Evolutionary conservation across 768 basidiomycete species (phyloP), one percentile per base, ranked within the genome.

Genomic region (Collybia sp.): DNA sequence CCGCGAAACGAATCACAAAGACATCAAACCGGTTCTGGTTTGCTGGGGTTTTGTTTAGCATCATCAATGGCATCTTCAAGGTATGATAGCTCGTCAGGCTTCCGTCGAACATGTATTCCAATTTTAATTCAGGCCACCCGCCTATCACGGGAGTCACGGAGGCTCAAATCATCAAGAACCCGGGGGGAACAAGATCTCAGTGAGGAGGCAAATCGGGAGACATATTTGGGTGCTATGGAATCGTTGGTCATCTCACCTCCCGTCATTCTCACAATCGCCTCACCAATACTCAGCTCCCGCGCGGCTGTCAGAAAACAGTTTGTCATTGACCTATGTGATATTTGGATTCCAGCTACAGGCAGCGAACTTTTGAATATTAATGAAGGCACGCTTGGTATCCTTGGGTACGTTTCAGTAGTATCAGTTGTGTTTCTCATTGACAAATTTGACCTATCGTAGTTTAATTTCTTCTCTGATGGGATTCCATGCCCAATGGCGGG

Each of bases 321-420:
- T 54, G 67, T 85, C 45, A 82, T 89, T 48, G 96, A 99, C 62
- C 58, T 80, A 15, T 71, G 93, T 47, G 96, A 99, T 61, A 65
- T 93, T 48, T 94, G 86, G 83, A 82, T 94, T 56, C 96, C 96
- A 5, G 88, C 92, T 6, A 83, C 85, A 15, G 85, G 78, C 47
- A 75, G 93, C 34, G 89, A 86, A 12, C 68, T 88, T 43, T 74
- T 83, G 51, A 76, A 78, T 53, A 55, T 94, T 53, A 91, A 86
- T 59, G 96, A 98, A 49, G 94, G 95, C 18, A 58, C 80, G 15
- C 67, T 95, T 20, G 95, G 96, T 45, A 71, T 89, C 47, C 75
- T 89, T 52, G 96, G 95, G 91, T 95, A 49, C 40, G 58, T 63
- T 39, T 44, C 45, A 36, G 40, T 42, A 39, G 5, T 42, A 20